phyloP scores from a whole-genome alignment of 371 early-diverging fungal genomes.

The Mucor lusitanicus region DNA sequence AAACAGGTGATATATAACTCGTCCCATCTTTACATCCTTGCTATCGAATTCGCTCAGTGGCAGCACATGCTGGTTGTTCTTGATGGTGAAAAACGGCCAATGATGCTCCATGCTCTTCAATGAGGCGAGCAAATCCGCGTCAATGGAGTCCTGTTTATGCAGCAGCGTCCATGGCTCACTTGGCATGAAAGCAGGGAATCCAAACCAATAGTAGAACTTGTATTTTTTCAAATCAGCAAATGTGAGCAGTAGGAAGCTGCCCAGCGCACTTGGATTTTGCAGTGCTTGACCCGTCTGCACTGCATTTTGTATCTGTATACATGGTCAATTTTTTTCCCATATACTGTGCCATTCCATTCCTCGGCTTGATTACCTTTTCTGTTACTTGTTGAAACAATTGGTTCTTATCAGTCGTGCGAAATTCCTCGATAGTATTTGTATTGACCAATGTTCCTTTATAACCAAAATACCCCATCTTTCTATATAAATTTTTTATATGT shows the following conservation, averaged over 20 bases:
- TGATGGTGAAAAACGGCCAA: background rate
- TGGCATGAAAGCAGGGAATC: conserved; percentile 80
- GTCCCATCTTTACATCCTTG: background rate
- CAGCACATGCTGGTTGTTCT: background rate
- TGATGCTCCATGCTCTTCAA: background rate
- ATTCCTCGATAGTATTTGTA: conserved; percentile 93
- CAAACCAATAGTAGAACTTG: conserved; percentile 93
- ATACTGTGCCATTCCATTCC: background rate
- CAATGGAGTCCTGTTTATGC: background rate
- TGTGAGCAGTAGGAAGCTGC: conserved; percentile 73
- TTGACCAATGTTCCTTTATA: conserved; percentile 70
- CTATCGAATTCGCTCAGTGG: conserved; percentile 34
- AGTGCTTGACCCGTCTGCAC: conserved; percentile 70
- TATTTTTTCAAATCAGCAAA: conserved; percentile 94
- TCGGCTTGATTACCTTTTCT: conserved; percentile 48
- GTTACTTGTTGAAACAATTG: conserved; percentile 64
- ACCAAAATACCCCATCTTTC: conserved; percentile 23
- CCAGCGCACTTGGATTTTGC: conserved; percentile 60
- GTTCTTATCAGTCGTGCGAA: conserved; percentile 76
- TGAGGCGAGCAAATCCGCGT: background rate
- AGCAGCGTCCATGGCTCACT: conserved; percentile 26
- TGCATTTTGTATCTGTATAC: conserved; percentile 62
- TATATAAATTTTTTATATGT: background rate
- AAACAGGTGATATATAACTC: too few species aligned
- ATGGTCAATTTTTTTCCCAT: background rate